A percentile compares a stretch with the other conserved stretches of the same genome.
Evolutionary conservation across 805 yeast genomes (phyloP).

Genomic region (Candida ulmi): DNA sequence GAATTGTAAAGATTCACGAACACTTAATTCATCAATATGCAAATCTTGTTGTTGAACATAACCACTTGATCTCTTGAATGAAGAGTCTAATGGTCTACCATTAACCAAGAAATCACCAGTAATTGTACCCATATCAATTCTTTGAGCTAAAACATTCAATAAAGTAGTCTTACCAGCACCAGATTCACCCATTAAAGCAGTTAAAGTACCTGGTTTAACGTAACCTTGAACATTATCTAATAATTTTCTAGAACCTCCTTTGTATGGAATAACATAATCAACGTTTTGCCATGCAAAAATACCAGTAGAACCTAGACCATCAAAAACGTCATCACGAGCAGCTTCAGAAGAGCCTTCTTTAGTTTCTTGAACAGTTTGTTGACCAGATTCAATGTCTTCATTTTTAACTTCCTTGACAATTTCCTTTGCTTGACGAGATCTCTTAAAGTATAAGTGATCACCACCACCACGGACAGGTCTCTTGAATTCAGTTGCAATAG

Average conservation of each 20-base stretch:
- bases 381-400: constrained; percentile 27
- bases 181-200: constrained; percentile 67
- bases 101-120: constrained; percentile 1
- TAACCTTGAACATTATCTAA: constrained; percentile 63
- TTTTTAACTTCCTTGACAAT: background rate
- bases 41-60: constrained; percentile 2
- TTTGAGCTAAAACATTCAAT: constrained; percentile 51
- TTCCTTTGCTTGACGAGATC: constrained; percentile 26
- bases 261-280: constrained; percentile 27
- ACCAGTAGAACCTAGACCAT: constrained; percentile 24
- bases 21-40: constrained; percentile 1
- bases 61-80: constrained; percentile 1
- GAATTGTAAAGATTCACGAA: constrained; percentile 1
- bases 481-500: constrained; percentile 48
- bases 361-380: constrained; percentile 5
- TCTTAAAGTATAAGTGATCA: constrained; percentile 43
- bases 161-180: constrained; percentile 75
- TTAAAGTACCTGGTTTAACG: constrained; percentile 72
- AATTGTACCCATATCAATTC: constrained; percentile 47
- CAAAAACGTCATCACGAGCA: constrained; percentile 14
- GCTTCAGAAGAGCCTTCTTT: constrained; percentile 1
- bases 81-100: background rate
- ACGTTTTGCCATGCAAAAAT: constrained; percentile 28
- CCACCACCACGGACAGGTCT: constrained; percentile 32
- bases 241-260: constrained; percentile 40